Base-by-base conservation (phyloP, 2,329 filamentous ascomycete genomes). In the Septoria linicola region DNA sequence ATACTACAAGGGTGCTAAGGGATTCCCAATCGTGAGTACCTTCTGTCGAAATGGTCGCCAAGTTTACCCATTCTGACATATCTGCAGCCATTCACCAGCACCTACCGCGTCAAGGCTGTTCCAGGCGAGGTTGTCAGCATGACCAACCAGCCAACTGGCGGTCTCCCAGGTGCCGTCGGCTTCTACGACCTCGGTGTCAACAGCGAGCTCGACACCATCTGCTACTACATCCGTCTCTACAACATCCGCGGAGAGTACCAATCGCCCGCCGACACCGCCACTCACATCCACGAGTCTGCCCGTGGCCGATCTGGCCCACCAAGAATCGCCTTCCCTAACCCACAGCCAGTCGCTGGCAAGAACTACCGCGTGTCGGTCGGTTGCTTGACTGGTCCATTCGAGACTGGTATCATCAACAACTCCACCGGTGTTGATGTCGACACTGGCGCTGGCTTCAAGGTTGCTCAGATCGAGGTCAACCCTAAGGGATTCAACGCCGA, bases 121-220 rank as follows among this genome's bases (percentile, higher is more conserved):
- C 77, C 77, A 1, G 69, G 76, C 35, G 69, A 80, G 58, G 77
- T 80, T 51, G 73, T 79, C 57, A 70, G 76, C 55, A 64, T 64
- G 40, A 70, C 69, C 4, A 70, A 54, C 35, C 67, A 46, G 31
- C 52, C 49, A 19, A 65, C 62, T 21, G 62, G 62, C 27, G 63
- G 61, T 43, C 56, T 60, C 36, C 35, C 43, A 13, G 74, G 75
- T 27, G 72, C 75, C 32, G 65, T 66, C 30, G 78, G 78, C 16
- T 66, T 73, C 52, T 81, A 75, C 72, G 73, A 76, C 60, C 77
- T 75, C 59, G 78, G 76, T 55, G 73, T 82, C 67, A 80, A 80
- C 69, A 68, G 72, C 21, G 59, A 68, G 11, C 59, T 68, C 48
- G 70, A 75, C 62, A 63, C 67, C 43, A 73, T 75, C 64, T 74